Percentiles rank a stretch among this genome's conserved stretches.
Evolutionary conservation across 495 filamentous ascomycete genomes (phyloP).

Genomic region (Tuber indicum): DNA sequence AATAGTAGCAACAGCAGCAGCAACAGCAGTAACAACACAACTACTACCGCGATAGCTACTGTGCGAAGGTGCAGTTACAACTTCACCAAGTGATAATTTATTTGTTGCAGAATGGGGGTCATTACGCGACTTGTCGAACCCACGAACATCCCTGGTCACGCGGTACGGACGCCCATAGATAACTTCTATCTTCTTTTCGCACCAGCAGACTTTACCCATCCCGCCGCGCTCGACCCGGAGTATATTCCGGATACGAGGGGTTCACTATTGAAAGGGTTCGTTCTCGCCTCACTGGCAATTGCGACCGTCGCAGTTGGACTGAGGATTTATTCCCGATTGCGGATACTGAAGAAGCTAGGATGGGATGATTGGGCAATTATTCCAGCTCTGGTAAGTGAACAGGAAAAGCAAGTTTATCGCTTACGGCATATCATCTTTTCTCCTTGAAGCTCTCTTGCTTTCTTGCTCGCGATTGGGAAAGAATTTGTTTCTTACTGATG

Average conservation of each 20-base stretch:
- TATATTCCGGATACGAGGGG: conserved; percentile 2
- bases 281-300: not conserved
- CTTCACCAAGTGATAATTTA: not conserved
- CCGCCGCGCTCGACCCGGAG: not conserved
- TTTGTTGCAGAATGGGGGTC: not conserved
- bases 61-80: not conserved
- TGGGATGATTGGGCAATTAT: conserved; percentile 5
- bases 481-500: not conserved
- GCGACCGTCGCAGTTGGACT: not conserved
- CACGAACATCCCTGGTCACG: not conserved
- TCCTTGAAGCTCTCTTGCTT: not conserved
- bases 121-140: not conserved
- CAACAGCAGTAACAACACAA: not conserved
- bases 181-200: not conserved
- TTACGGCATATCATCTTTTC: not conserved
- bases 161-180: not conserved
- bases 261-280: not conserved
- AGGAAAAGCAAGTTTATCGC: not conserved
- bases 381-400: not conserved
- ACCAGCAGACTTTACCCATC: not conserved
- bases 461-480: not conserved
- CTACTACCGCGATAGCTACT: not conserved
- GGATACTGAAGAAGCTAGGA: not conserved
- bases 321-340: not conserved
- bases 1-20: not conserved